Percentiles rank a stretch among this genome's conserved stretches.
Evolutionary conservation across 2,329 filamentous ascomycete genomes (phyloP).

Genomic region (Cladophialophora chaetospira): DNA sequence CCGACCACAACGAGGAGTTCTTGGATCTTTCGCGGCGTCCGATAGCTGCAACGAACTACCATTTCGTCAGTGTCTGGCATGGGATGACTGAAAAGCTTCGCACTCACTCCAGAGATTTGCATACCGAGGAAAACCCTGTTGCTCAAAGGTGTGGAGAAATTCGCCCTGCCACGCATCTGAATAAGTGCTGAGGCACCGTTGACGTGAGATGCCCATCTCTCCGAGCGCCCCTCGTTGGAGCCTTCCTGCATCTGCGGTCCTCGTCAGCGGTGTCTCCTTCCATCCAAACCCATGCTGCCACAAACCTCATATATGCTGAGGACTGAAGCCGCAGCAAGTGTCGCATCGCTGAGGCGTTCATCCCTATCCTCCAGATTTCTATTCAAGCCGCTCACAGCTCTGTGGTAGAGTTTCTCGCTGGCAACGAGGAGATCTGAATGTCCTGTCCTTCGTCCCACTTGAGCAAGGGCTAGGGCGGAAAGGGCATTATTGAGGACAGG

Average conservation of each 20-base stretch:
- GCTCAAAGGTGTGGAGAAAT: constrained; percentile 10
- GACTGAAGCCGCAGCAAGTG: constrained; percentile 13
- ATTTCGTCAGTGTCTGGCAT: not conserved
- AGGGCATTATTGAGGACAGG: constrained; percentile 10
- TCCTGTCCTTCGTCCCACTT: constrained; percentile 1
- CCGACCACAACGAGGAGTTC: not conserved
- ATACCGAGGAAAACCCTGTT: constrained; percentile 14
- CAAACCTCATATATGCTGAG: constrained; percentile 20
- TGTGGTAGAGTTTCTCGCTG: constrained; percentile 4
- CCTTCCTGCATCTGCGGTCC: constrained; percentile 6
- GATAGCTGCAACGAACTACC: constrained; percentile 14
- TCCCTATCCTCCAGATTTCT: not conserved
- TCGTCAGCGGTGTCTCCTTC: not conserved
- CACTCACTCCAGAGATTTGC: constrained; percentile 12
- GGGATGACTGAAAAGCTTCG: not conserved
- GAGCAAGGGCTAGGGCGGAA: constrained; percentile 9
- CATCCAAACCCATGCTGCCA: not conserved
- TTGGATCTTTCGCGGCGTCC: constrained; percentile 10
- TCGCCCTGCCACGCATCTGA: constrained; percentile 14
- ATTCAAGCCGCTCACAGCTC: constrained; percentile 10
- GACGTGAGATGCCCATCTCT: constrained; percentile 19
- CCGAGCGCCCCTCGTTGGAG: not conserved
- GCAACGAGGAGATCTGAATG: not conserved
- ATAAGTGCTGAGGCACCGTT: constrained; percentile 15
- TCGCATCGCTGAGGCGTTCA: constrained; percentile 10